A percentile compares a stretch with the other conserved stretches of the same genome.
These are phyloP conservation scores for Diaporthe ilicicola DNA, from an alignment of 2,329 filamentous ascomycete genomes.

Conservation along the genomic window DNA sequence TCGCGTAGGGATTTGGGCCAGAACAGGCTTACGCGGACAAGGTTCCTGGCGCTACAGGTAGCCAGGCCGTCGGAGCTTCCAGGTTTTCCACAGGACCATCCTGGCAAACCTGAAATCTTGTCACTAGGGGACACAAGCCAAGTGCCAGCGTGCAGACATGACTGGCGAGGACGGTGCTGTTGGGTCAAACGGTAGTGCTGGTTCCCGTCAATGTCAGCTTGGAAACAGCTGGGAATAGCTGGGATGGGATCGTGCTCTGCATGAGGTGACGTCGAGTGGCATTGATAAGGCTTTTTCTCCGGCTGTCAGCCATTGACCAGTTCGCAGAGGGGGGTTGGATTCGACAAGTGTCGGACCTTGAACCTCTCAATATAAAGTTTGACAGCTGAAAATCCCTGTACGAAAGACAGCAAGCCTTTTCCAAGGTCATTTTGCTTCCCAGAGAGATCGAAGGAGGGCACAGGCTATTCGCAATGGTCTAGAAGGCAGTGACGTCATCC, in stretches of 20 bases:
- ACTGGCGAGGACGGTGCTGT: constrained; percentile 4
- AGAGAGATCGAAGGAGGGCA: not conserved
- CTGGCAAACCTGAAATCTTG: not conserved
- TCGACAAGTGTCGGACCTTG: not conserved
- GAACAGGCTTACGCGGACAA: constrained; percentile 15
- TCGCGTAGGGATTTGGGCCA: not conserved
- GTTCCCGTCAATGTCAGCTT: constrained; percentile 14
- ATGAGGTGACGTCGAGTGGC: constrained; percentile 12
- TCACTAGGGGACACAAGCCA: not conserved
- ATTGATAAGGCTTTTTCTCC: not conserved
- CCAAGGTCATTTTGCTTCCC: not conserved
- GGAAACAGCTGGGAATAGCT: constrained; percentile 3
- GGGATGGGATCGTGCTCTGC: constrained; percentile 1
- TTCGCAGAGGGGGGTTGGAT: not conserved
- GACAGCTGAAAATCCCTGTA: not conserved
- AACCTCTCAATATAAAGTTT: not conserved
- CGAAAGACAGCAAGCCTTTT: not conserved
- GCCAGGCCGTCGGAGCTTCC: not conserved
- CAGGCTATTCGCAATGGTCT: too few relatives aligned
- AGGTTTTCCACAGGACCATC: constrained; percentile 9
- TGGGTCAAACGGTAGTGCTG: constrained; percentile 17
- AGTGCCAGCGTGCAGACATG: not conserved
- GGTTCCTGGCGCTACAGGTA: constrained; percentile 12
- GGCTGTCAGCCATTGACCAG: constrained; percentile 1
- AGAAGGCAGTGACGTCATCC: not conserved